A percentile compares a stretch with the other conserved stretches of the same genome.
Evolutionary conservation across 1,284 basidiomycete genomes (phyloP).

Genomic region (Xanthoconium separans): DNA sequence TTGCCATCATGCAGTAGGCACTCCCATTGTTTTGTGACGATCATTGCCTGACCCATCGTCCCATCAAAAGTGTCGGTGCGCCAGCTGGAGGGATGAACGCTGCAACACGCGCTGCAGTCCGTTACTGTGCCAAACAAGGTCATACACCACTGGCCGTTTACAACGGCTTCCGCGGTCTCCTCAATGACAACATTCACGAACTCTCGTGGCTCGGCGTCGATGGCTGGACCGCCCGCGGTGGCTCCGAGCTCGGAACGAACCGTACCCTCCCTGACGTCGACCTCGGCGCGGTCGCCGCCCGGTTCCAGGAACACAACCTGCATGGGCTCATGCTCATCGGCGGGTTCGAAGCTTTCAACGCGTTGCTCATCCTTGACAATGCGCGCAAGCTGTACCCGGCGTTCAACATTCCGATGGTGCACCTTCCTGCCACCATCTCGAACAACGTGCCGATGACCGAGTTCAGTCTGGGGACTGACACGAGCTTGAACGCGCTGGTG

Average conservation of each 20-base stretch:
- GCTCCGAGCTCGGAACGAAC: constrained; percentile 98
- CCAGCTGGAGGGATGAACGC: constrained; percentile 96
- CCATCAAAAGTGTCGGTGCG: constrained; percentile 75
- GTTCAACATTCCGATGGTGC: constrained; percentile 92
- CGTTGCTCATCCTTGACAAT: constrained; percentile 78
- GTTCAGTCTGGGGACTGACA: constrained; percentile 93
- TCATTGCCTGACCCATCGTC: background rate
- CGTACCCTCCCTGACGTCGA: constrained; percentile 84
- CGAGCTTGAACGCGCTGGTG: constrained; percentile 95
- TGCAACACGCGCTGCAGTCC: constrained; percentile 90
- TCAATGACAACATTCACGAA: constrained; percentile 85
- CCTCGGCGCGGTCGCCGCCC: constrained; percentile 83
- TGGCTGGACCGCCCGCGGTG: constrained; percentile 93
- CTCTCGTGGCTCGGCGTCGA: constrained; percentile 98
- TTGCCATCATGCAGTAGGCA: constrained; percentile 91
- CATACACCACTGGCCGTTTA: constrained; percentile 90
- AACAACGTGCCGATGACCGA: constrained; percentile 99
- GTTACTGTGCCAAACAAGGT: constrained; percentile 91
- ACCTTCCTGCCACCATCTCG: constrained; percentile 92
- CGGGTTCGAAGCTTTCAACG: constrained; percentile 92
- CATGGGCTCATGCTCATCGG: constrained; percentile 89
- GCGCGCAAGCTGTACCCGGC: constrained; percentile 82
- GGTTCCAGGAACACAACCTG: constrained; percentile 86
- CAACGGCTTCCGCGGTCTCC: constrained; percentile 93
- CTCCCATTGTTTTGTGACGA: background rate